Evolutionary conservation across 1,284 basidiomycete species (phyloP).

Genomic region (Microbotryomycetes sp.): DNA sequence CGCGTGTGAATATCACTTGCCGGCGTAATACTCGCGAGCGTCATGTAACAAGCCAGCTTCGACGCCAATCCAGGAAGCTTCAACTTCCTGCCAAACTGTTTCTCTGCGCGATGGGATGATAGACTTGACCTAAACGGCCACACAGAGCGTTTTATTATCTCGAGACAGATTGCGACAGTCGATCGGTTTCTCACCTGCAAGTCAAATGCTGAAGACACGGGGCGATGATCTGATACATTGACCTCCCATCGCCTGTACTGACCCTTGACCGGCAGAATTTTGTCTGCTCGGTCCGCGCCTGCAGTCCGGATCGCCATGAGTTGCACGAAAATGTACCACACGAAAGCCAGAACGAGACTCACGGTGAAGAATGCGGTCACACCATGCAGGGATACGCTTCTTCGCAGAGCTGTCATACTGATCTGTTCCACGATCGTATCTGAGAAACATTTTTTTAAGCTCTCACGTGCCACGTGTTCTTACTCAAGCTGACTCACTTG

Average conservation of each 20-base stretch:
- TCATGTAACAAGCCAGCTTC: constrained; percentile 18
- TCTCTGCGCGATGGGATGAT: constrained; percentile 55
- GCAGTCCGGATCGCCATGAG: neutral
- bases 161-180: no score
- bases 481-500: constrained; percentile 83
- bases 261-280: constrained; percentile 5
- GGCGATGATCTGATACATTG: constrained; percentile 77
- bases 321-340: neutral
- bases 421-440: constrained; percentile 53
- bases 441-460: constrained; percentile 53
- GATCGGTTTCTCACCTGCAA: neutral
- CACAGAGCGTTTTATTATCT: no score
- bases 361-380: constrained; percentile 77
- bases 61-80: constrained; percentile 27
- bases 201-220: constrained; percentile 68
- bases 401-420: constrained; percentile 94
- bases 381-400: constrained; percentile 94
- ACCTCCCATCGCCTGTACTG: constrained; percentile 64
- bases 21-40: constrained; percentile 23
- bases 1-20: constrained; percentile 1
- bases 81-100: constrained; percentile 41
- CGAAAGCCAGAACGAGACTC: constrained; percentile 1
- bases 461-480: constrained; percentile 75
- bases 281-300: constrained; percentile 21
- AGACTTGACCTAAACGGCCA: constrained; percentile 62